phyloP scores from a whole-genome alignment of 352 stramenopile species.

The Thalassiosira gravida region DNA sequence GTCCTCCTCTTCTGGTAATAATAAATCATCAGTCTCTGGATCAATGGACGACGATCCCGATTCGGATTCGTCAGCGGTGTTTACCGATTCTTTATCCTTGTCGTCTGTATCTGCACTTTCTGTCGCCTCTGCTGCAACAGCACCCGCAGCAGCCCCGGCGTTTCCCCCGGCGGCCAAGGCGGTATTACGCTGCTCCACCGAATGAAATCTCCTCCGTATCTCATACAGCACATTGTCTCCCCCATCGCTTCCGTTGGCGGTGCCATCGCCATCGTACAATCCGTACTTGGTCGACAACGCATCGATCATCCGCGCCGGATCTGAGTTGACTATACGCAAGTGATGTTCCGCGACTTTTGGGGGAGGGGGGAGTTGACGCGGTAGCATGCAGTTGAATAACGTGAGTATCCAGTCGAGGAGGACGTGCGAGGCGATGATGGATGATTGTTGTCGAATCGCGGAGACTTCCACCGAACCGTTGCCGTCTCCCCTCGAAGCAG shows the following conservation, averaged over 20 bases:
- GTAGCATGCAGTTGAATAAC: conserved; percentile 66
- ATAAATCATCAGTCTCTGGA: conserved; percentile 13
- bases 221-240: conserved; percentile 66
- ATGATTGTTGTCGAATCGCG: background rate
- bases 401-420: conserved; percentile 79
- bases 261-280: conserved; percentile 41
- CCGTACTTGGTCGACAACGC: conserved; percentile 63
- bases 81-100: background rate
- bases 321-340: conserved; percentile 52
- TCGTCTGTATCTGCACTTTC: no score
- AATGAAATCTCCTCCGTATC: conserved; percentile 82
- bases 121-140: no score
- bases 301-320: conserved; percentile 54
- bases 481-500: no score
- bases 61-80: no score
- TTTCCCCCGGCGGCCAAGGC: no score
- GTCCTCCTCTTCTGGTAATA: conserved; percentile 17
- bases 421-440: conserved; percentile 56
- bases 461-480: no score
- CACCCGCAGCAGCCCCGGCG: background rate
- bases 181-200: conserved; percentile 74
- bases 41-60: background rate
- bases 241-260: background rate
- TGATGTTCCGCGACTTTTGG: conserved; percentile 41
- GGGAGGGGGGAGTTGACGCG: conserved; percentile 52